Percentiles rank a stretch among this genome's conserved stretches.
These are phyloP conservation scores for Sclerotinia subarctica DNA, from an alignment of 2,329 filamentous ascomycete species.

Conservation along the genomic window DNA sequence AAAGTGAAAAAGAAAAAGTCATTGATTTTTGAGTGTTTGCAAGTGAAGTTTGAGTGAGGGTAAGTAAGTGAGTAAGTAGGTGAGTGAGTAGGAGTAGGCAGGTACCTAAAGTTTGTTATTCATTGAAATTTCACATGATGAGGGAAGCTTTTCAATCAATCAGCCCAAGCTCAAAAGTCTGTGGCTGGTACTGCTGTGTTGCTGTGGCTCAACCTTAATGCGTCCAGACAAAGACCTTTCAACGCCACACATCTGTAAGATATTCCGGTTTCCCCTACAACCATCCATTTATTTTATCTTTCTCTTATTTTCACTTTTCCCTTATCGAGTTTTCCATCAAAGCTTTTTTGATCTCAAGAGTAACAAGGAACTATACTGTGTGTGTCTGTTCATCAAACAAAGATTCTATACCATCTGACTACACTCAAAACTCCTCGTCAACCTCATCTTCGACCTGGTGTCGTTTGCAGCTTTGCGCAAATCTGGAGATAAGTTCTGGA, in stretches of 20 bases:
- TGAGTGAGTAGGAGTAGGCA: too few relatives aligned
- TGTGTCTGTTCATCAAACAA: not conserved
- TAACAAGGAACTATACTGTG: not conserved
- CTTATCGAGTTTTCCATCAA: conserved; percentile 11
- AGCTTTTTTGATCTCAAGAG: not conserved
- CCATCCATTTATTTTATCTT: conserved; percentile 1
- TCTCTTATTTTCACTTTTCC: not conserved
- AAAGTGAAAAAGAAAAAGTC: conserved; percentile 11
- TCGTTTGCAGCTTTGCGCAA: not conserved
- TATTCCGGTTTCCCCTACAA: conserved; percentile 21
- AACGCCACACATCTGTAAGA: conserved; percentile 5
- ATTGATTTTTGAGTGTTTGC: not conserved
- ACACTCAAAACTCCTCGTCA: not conserved
- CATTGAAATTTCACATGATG: conserved; percentile 7
- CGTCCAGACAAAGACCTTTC: too few relatives aligned
- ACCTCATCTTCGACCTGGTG: not conserved
- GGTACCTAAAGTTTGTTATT: not conserved
- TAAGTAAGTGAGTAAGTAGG: too few relatives aligned
- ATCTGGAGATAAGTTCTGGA: not conserved
- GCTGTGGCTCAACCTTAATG: too few relatives aligned
- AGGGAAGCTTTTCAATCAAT: not conserved
- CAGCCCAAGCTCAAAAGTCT: not conserved
- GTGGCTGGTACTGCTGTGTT: not conserved
- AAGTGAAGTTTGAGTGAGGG: not conserved
- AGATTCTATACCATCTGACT: too few relatives aligned